Evolutionary conservation across 495 filamentous ascomycete genomes (phyloP).

Genomic region (Penicillium canescens): DNA sequence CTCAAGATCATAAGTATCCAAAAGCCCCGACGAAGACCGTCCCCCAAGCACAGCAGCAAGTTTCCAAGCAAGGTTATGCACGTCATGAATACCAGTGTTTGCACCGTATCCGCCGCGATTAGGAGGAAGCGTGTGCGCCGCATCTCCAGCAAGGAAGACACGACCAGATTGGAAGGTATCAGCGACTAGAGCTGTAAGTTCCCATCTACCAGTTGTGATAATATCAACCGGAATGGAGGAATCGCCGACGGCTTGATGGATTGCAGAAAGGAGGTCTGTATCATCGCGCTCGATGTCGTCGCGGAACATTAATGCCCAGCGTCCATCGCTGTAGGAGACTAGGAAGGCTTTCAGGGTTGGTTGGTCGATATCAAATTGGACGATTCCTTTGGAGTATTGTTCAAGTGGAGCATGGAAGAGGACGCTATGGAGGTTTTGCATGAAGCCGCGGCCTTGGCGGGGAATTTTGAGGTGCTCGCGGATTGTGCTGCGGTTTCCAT

Average conservation of each 20-base stretch:
- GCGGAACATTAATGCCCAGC: conserved; percentile 31
- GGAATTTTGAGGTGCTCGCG: conserved; percentile 28
- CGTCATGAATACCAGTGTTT: conserved; percentile 51
- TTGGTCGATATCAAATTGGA: conserved; percentile 27
- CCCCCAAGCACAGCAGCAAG: conserved; percentile 46
- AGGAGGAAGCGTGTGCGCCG: conserved; percentile 51
- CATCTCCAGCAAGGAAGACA: conserved; percentile 51
- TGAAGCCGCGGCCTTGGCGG: conserved; percentile 28
- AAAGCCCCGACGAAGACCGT: conserved; percentile 32
- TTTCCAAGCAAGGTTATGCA: conserved; percentile 50
- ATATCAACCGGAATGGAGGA: conserved; percentile 24
- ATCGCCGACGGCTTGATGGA: conserved; percentile 22
- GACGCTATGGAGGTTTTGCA: conserved; percentile 40
- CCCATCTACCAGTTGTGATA: conserved; percentile 30
- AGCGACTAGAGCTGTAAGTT: conserved; percentile 26
- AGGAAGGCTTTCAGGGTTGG: conserved; percentile 23
- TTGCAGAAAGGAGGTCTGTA: conserved; percentile 7
- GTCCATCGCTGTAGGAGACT: conserved; percentile 27
- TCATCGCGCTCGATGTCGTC: conserved; percentile 28
- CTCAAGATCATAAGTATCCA: conserved; percentile 52
- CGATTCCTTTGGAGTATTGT: conserved; percentile 18
- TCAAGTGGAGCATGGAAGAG: conserved; percentile 35
- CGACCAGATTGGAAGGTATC: conserved; percentile 31
- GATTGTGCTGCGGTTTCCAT: conserved; percentile 32
- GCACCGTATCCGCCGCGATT: conserved; percentile 48